Evolutionary conservation across 352 stramenopile species (phyloP).

Genomic region (Phytophthora pseudosyringae): DNA sequence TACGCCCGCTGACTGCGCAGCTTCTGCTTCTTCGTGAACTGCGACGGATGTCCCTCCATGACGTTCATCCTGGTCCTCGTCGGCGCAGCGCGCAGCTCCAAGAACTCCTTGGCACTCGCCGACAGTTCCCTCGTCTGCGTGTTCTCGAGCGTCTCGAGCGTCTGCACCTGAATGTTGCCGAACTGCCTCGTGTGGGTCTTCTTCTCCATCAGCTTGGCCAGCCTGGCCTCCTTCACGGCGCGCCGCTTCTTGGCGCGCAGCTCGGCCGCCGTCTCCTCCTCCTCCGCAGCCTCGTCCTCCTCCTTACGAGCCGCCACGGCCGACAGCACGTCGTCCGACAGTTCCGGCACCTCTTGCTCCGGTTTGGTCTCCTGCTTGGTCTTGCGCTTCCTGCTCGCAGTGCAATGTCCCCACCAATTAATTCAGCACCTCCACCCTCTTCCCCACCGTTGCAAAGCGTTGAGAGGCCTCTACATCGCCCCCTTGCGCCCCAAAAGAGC

Average conservation of each 20-base stretch:
- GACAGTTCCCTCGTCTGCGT: constrained; percentile 55
- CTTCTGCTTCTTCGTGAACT: constrained; percentile 84
- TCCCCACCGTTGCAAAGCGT: constrained; percentile 13
- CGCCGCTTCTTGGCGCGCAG: constrained; percentile 36
- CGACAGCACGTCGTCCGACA: constrained; percentile 69
- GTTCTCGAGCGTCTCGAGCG: constrained; percentile 51
- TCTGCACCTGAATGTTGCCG: constrained; percentile 78
- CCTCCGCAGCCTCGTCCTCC: constrained; percentile 60
- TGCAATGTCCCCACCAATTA: constrained; percentile 13
- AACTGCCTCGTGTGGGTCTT: constrained; percentile 82
- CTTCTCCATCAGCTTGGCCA: constrained; percentile 37
- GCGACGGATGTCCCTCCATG: constrained; percentile 66
- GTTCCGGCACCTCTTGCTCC: constrained; percentile 42
- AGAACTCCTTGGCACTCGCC: constrained; percentile 52
- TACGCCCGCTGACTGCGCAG: constrained; percentile 27
- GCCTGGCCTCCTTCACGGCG: constrained; percentile 28
- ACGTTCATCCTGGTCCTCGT: constrained; percentile 66
- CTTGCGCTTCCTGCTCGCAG: constrained; percentile 59
- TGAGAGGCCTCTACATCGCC: neutral
- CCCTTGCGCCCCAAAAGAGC: neutral
- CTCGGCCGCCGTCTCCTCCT: constrained; percentile 39
- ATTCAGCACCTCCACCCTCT: neutral
- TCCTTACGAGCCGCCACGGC: constrained; percentile 71
- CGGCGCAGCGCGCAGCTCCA: constrained; percentile 60
- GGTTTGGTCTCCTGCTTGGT: constrained; percentile 28